Evolutionary conservation across 2,329 filamentous ascomycete species (phyloP).

Genomic region (Ophiostoma sp.): DNA sequence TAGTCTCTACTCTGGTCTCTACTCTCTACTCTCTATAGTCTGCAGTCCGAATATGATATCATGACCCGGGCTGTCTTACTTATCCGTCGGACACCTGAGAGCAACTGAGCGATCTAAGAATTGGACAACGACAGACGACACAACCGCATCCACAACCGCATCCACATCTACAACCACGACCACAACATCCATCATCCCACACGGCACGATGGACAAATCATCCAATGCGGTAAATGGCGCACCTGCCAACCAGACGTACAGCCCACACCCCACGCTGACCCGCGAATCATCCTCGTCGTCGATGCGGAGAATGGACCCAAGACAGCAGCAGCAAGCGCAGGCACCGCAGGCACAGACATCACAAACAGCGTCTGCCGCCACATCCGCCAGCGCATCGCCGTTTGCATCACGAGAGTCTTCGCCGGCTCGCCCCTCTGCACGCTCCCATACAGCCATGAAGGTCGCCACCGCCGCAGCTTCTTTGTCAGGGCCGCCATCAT

Average conservation of each 20-base stretch:
- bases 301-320: constrained; percentile 28
- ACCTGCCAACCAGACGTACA: constrained; percentile 27
- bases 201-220: constrained; percentile 35
- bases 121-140: neutral
- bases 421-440: constrained; percentile 40
- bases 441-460: constrained; percentile 29
- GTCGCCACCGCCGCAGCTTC: constrained; percentile 31
- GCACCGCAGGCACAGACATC: constrained; percentile 21
- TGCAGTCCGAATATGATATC: constrained; percentile 21
- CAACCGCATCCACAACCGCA: too few species aligned
- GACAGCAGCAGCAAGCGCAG: constrained; percentile 12
- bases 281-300: constrained; percentile 30
- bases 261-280: constrained; percentile 28
- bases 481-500: constrained; percentile 4
- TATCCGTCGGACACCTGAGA: constrained; percentile 21
- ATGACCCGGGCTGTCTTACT: constrained; percentile 24
- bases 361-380: constrained; percentile 29
- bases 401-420: constrained; percentile 44
- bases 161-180: neutral
- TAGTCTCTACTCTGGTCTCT: neutral
- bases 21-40: neutral
- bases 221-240: constrained; percentile 33
- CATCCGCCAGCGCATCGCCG: constrained; percentile 33
- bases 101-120: constrained; percentile 18
- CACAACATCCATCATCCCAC: neutral